Evolutionary conservation across 352 stramenopile species (phyloP), one percentile per base, ranked within the genome.

Genomic region (Pythium volutum): DNA sequence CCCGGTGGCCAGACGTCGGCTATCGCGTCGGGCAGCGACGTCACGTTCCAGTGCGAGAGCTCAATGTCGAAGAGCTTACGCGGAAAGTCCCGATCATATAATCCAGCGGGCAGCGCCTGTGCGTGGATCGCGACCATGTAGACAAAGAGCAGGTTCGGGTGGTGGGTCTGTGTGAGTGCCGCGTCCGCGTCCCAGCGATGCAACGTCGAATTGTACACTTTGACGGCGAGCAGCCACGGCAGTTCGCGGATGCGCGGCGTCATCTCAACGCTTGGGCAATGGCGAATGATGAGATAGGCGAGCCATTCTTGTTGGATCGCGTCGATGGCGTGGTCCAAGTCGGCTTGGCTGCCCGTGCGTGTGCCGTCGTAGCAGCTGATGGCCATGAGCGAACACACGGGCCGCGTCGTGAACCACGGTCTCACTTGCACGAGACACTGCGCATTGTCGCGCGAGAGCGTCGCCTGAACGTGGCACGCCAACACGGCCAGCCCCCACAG

Each of bases 341-440:
- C 60, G 3, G 26, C n/a, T 3, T 31, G 60, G 10, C 54, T 65
- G 16, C 69, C 64, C 5, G 31, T 50, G 0, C 16, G 10, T 10
- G 45, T 26, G 8, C 53, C 55, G 39, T 66, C 47, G 11, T 27
- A 33, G 54, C 69, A 72, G 22, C 57, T 70, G 31, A 73, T 68
- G 34, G 73, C 69, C 33, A 73, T 59, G n/a, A 73, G 38, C 9
- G 64, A 72, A 45, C 69, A 75, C 31, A 53, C 59, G 4, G 69
- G 52, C 11, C 42, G 54, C 3, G 23, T 29, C 1, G 39, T 60
- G 43, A 73, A 62, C 69, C 69, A 76, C 22, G 69, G 69, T 3
- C 49, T 50, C 14, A 67, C 68, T 61, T 63, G 52, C 31, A 76
- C 26, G 8, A 69, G 48, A 18, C 69, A 76, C 22, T 43, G 38